Base-by-base conservation (phyloP, 2,329 filamentous ascomycete genomes). In the Thielaviopsis punctulata region DNA sequence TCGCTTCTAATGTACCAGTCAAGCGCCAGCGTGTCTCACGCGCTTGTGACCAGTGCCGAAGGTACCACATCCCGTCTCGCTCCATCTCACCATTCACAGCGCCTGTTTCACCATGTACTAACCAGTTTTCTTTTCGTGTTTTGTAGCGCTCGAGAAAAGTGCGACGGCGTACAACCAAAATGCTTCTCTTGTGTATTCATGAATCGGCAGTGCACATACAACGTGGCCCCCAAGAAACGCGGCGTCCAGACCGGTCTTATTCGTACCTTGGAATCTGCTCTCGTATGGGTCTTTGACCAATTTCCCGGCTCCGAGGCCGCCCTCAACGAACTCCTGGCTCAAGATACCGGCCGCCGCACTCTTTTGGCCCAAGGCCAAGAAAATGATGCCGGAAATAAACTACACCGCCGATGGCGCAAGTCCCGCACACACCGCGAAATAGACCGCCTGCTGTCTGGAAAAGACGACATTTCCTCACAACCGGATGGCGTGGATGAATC, bases 201-300 rank as follows among this genome's bases (percentile, higher is more conserved):
- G 55, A 76, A 74, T 51, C 72, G 83, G 48, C 63, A 70, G 30
- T 89, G 85, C 63, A 80, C 80, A 15, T 89, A 88, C 62, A 78
- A 82, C 56, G 74, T 81, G 51, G 79, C 78, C 51, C 79, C 82
- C 7, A 86, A 86, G 65, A 87, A 87, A 63, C 73, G 84, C 57
- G 84, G 85, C 3, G 77, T 89, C 10, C 84, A 84, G 59, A 84
- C 84, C n/a, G 84, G 85, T 15, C 87, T 88, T 60, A 81, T 89
- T 52, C 75, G 83, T 30, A 82, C 82, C 0, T 69, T 89, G 18
- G 84, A 89, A 63, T 64, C 84, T 44, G 74, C 80, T 9, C 70
- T 84, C 52, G 80, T 79, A 12, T 79, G 79, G 69, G 66, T 84
- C 1, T 81, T 86, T 55, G 73, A 77, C 55, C 74, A 75, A 52